Evolutionary conservation across 805 yeast species (phyloP).

Genomic region (Nematodospora valgi): DNA sequence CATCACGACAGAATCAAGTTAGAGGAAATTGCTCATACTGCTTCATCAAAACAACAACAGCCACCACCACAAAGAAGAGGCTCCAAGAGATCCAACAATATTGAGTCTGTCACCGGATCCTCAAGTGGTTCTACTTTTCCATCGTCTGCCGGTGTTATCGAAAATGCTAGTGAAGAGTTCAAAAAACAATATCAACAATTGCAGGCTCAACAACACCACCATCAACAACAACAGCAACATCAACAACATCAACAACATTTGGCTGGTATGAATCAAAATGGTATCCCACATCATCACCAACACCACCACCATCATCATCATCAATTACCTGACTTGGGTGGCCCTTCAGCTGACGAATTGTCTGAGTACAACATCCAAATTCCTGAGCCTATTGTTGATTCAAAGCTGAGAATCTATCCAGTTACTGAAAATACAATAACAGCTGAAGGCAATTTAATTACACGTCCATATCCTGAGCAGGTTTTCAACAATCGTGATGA

Average conservation of each 20-base stretch:
- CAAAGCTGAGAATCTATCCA: slow-evolving; percentile 39
- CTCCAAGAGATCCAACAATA: slow-evolving; percentile 10
- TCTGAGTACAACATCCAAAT: slow-evolving; percentile 43
- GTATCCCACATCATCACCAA: slow-evolving; percentile 8
- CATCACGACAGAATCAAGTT: slow-evolving; percentile 20
- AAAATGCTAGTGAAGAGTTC: background rate
- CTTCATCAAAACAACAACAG: slow-evolving; percentile 3
- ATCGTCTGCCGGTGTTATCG: background rate
- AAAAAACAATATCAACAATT: slow-evolving; percentile 12
- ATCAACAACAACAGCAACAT: slow-evolving; percentile 13
- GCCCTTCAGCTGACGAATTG: slow-evolving; percentile 9
- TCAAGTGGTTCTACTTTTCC: no score
- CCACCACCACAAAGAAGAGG: slow-evolving; percentile 1
- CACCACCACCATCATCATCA: slow-evolving; percentile 9
- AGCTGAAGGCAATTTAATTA: slow-evolving; percentile 48
- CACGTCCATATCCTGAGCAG: slow-evolving; percentile 53
- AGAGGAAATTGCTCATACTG: slow-evolving; percentile 29
- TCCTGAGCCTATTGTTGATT: slow-evolving; percentile 43
- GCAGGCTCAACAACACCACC: slow-evolving; percentile 12
- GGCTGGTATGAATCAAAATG: slow-evolving; percentile 3
- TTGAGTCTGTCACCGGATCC: no score
- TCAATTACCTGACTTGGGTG: no score
- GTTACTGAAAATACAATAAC: slow-evolving; percentile 43
- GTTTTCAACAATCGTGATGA: slow-evolving; percentile 48
- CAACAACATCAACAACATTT: slow-evolving; percentile 14